Evolutionary conservation across 139 green algal species (phyloP), one percentile per base, ranked within the genome.

Genomic region (Pycnococcus provasolii): DNA sequence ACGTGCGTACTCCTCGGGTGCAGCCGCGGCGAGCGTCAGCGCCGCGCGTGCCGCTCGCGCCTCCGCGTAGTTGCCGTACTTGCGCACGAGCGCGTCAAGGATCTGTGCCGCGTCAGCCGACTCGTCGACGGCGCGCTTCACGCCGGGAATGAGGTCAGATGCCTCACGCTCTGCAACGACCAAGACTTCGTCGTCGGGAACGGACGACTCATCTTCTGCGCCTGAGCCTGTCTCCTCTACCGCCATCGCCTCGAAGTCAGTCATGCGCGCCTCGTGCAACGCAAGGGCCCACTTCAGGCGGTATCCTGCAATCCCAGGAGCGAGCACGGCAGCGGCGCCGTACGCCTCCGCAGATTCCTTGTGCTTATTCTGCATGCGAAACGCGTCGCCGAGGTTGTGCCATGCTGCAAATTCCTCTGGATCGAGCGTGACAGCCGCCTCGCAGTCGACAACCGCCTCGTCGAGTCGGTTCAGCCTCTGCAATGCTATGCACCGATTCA

Each of bases 51-150:
- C 64, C 44, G 64, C 71, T 2, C 60, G 53, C 9, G 64, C 64
- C 64, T 77, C 71, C 42, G 71, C 64, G 44, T 73, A 77, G 37
- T 77, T 77, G 48, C 64, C 58, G 53, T 77, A 77, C 55, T 77
- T 77, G 42, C 71, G 53, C 62, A 73, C 71, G 42, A 77, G 59
- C 0, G 48, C 41, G 15, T 62, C 42, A 26, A 77, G 42, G 43
- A 73, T 26, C 51, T 62, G 62, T 37, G 43, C 60, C 2, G 71
- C 64, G 4, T 73, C 53, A 3, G 2, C 39, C 0, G 41, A 6
- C 39, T n/a, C 39, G 43, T 43, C 53, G 26, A 26, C 26, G 26
- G 26, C 26, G 26, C 26, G 26, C 26, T 26, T 26, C 26, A 26
- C 26, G 26, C 26, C 26, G 26, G 26, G 26, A 26, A 26, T 26